Percentiles rank a stretch among this genome's conserved stretches.
Conservation (phyloP, 1,284 basidiomycete species). For the Fomitopsis schrenkii region DNA sequence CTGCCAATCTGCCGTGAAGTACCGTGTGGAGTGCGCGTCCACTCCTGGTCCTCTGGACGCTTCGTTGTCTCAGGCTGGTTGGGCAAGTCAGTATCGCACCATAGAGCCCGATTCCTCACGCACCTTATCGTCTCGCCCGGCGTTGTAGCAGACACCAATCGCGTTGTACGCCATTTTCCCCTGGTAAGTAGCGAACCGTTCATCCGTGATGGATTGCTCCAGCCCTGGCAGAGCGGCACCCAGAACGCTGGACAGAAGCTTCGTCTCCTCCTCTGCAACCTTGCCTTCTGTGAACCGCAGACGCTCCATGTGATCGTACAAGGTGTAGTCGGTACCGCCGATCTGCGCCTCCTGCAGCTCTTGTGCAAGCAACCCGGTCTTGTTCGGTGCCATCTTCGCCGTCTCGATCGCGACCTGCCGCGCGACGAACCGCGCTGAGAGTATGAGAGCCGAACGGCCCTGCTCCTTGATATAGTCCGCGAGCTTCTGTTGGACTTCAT, state of each 20-base stretch:
- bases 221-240: constrained; percentile 63
- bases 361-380: constrained; percentile 19
- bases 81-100: background rate
- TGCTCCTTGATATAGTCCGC: constrained; percentile 48
- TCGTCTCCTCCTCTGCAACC: constrained; percentile 44
- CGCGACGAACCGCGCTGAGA: constrained; percentile 68
- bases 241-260: constrained; percentile 54
- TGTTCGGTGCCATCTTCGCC: constrained; percentile 42
- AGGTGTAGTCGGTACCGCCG: constrained; percentile 48
- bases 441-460: constrained; percentile 42
- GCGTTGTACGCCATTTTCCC: constrained; percentile 75
- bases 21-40: constrained; percentile 69
- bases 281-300: constrained; percentile 57
- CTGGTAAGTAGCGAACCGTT: constrained; percentile 55
- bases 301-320: constrained; percentile 74
- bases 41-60: constrained; percentile 64
- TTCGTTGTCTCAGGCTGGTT: constrained; percentile 42
- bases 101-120: constrained; percentile 6
- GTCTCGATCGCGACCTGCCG: constrained; percentile 66
- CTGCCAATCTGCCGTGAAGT: constrained; percentile 69
- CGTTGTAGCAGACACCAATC: constrained; percentile 61
- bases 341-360: constrained; percentile 39
- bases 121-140: constrained; percentile 70
- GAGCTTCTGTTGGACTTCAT: constrained; percentile 55
- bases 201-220: constrained; percentile 62